Base-by-base conservation (phyloP, 306 rosid species). In the Macrotyloma uniflorum region DNA sequence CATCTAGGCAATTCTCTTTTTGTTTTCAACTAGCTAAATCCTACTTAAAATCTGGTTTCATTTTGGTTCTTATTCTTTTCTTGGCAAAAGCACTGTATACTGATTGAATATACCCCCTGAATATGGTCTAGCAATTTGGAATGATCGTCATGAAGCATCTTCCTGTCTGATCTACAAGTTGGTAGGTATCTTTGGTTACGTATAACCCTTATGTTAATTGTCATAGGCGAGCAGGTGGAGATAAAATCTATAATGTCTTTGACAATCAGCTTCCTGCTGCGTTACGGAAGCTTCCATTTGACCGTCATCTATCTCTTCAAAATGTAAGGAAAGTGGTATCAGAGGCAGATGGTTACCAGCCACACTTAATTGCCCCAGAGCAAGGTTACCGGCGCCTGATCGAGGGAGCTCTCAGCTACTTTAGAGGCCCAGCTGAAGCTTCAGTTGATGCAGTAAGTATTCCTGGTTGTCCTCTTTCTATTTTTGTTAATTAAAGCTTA, bases 221-320 rank as follows among this genome's bases (percentile, higher is more conserved):
- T 67, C 54, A 46, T 65, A 95, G 99, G 89, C 96, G 99, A 72
- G 19, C 99, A 3, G 99, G 99, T 76, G 99, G 99, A 85, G 99
- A 95, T 82, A 88, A 97, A 73, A 88, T 95, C 78, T 95, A 95
- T 73, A 93, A 93, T 45, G 98, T 95, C 72, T 95, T 95, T 58
- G 99, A 95, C 89, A 90, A 95, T 87, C 99, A 95, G 88, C 96
- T 95, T 70, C 99, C 99, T 59, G 94, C 99, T 86, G 99, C 99
- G 28, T 85, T 95, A 72, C 85, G 88, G 76, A 95, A 95, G 97
- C 99, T 95, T 85, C 98, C 99, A 42, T 91, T 95, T 85, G 99
- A 95, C 77, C 86, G 98, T n/a, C 98, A 95, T 85, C 98, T 95
- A 76, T 93, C 99, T 65, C 58, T 80, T 47, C 98, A 91, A 86